Evolutionary conservation across 2,329 filamentous ascomycete genomes (phyloP), one percentile per base, ranked within the genome.

Genomic region (Rachicladosporium sp.): DNA sequence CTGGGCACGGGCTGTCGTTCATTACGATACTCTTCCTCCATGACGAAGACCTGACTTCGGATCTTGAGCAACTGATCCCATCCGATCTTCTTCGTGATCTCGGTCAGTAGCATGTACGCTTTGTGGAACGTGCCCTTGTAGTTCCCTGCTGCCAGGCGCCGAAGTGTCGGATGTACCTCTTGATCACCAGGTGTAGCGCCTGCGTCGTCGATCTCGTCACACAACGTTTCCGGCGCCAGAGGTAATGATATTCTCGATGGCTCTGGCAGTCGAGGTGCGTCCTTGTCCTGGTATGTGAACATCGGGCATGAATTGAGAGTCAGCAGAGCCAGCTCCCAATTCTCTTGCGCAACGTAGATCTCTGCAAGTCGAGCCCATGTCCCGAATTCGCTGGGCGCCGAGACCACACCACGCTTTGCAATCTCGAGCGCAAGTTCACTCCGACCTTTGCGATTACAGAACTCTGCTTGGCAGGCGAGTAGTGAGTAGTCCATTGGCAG

Each of bases 241-340:
- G 91, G 91, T 10, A 98, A 73, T 50, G 83, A 78, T 33, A 96
- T 82, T 41, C 87, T 83, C 52, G 82, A 81, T 0, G 91, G 88
- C 55, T 94, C 87, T 1, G 91, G 91, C 82, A 96, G 89, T 43
- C 91, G 67, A 3, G 91, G 91, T 4, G 87, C 82, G 59, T 98
- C 91, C 62, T 95, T 96, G 63, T 98, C 91, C 62, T 96, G 91
- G 61, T 98, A 96, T 5, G 91, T 98, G 62, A 98, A 98, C 91
- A 98, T 98, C 7, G 91, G 91, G 61, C 91, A 98, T 11, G 91
- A 98, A 65, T 98, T 98, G 38, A 98, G 72, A 3, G 91, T 96
- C 4, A 93, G 79, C 15, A 98, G 73, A 1, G 91, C 91, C 50
- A 96, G 78, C 56, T 96, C 91, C 87, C 91, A 98, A 57, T 93